Base-by-base conservation (phyloP, 2,329 filamentous ascomycete genomes). In the Metarhizium rileyi region DNA sequence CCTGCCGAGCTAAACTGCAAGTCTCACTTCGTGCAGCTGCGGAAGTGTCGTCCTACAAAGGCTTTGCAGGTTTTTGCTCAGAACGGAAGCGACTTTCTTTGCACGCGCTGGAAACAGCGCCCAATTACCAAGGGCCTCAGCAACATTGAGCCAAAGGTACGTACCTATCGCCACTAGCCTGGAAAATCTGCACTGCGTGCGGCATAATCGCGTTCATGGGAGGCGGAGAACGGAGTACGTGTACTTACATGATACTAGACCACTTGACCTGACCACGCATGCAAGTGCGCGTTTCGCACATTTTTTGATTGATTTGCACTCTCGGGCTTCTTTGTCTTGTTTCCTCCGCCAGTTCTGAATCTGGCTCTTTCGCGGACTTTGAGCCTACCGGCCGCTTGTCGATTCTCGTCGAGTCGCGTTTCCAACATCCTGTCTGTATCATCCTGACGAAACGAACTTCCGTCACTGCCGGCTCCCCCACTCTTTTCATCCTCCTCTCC, bases 401-500 rank as follows among this genome's bases (percentile, higher is more conserved):
- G 30, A 12, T 5, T 14, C 12, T 33, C 30, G 9, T 33, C 30
- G 27, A 28, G n/a, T n/a, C n/a, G n/a, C n/a, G n/a, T n/a, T n/a
- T n/a, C 27, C 14, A 33, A 33, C 30, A 12, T 33, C 16, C 30
- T 16, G 18, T 42, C 38, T 20, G 20, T 42, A 26, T 46, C 8
- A 35, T 46, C 20, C 38, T 47, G 25, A 22, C 46, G 46, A 45
- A 44, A 46, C 48, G 23, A 30, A 41, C 40, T 45, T 45, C 51
- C 45, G 36, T 48, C 48, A 46, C 42, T 50, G 46, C 44, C 44
- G 44, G 44, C 33, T 25, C 30, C 30, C 26, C 23, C 42, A 42
- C 44, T 42, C 30, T 40, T 41, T 43, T 36, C 36, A n/a, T 23
- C 20, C 25, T 16, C 27, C 47, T 33, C 44, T 47, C 41, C 25